Evolutionary conservation across 768 basidiomycete genomes (phyloP).

Genomic region (Auriscalpium vulgare): DNA sequence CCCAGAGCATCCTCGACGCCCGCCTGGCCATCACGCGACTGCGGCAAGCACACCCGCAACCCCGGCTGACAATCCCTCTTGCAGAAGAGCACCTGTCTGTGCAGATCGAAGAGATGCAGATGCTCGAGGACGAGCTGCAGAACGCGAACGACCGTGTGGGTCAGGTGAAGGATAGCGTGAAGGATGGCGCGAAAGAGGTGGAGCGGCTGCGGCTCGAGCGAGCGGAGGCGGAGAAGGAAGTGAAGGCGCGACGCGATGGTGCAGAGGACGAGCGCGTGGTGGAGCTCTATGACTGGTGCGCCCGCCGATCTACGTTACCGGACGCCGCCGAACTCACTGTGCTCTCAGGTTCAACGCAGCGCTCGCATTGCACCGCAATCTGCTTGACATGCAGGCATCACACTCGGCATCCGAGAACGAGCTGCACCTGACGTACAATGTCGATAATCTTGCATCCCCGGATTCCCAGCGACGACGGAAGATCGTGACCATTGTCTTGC

Average conservation of each 20-base stretch:
- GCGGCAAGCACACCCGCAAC: slow-evolving; percentile 71
- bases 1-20: slow-evolving; percentile 76
- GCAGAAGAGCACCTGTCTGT: slow-evolving; percentile 68
- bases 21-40: slow-evolving; percentile 74
- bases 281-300: slow-evolving; percentile 65
- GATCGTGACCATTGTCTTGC: slow-evolving; percentile 43
- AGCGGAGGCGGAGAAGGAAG: slow-evolving; percentile 64
- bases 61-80: slow-evolving; percentile 67
- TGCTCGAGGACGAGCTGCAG: slow-evolving; percentile 59
- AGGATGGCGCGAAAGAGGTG: slow-evolving; percentile 43
- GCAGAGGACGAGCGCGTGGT: slow-evolving; percentile 55
- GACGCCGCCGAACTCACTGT: not conserved
- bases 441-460: slow-evolving; percentile 22
- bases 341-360: slow-evolving; percentile 60
- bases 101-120: slow-evolving; percentile 76
- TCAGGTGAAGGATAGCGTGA: slow-evolving; percentile 53
- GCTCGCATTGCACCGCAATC: slow-evolving; percentile 52
- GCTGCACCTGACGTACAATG: slow-evolving; percentile 57
- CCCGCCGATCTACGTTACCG: slow-evolving; percentile 3
- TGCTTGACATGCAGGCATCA: slow-evolving; percentile 52
- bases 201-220: slow-evolving; percentile 53
- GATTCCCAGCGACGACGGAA: slow-evolving; percentile 21
- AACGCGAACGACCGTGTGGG: slow-evolving; percentile 41
- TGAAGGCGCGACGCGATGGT: slow-evolving; percentile 44
- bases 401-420: slow-evolving; percentile 68